Percentiles rank a stretch among this genome's conserved stretches.
Evolutionary conservation across 768 basidiomycete genomes (phyloP).

Genomic region (Clitopilus passeckerianus): DNA sequence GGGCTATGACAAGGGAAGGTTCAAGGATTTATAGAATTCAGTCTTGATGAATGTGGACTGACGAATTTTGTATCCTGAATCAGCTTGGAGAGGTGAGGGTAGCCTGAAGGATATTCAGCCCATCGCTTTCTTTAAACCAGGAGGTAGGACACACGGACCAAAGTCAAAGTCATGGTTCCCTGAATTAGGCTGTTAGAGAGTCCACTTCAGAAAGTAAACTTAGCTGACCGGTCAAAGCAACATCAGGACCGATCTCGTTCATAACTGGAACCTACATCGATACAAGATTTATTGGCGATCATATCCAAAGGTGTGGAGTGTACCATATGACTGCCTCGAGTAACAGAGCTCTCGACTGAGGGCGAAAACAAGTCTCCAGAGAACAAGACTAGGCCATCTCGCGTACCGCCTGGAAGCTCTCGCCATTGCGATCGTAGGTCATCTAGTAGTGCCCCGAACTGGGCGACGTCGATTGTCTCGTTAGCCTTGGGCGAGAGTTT

Average conservation of each 20-base stretch:
- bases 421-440: conserved; percentile 58
- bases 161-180: conserved; percentile 95
- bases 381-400: conserved; percentile 78
- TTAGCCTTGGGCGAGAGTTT: conserved; percentile 46
- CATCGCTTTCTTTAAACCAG: not conserved
- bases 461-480: conserved; percentile 80
- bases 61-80: conserved; percentile 74
- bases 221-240: conserved; percentile 68
- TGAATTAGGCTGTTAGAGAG: conserved; percentile 17
- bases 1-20: conserved; percentile 45
- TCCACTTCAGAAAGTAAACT: not conserved
- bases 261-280: conserved; percentile 71
- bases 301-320: not conserved
- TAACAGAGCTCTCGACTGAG: conserved; percentile 81
- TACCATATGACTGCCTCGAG: conserved; percentile 90
- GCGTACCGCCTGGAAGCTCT: conserved; percentile 36
- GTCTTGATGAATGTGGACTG: conserved; percentile 18
- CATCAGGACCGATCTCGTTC: conserved; percentile 76
- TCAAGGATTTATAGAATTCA: not conserved
- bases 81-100: conserved; percentile 61
- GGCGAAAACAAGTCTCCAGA: conserved; percentile 90
- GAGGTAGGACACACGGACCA: conserved; percentile 26
- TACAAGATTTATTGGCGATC: not conserved
- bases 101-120: conserved; percentile 32
- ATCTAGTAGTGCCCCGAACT: conserved; percentile 73